Evolutionary conservation across 768 basidiomycete genomes (phyloP), one percentile per base, ranked within the genome.

Genomic region (Glaciozyma antarctica): DNA sequence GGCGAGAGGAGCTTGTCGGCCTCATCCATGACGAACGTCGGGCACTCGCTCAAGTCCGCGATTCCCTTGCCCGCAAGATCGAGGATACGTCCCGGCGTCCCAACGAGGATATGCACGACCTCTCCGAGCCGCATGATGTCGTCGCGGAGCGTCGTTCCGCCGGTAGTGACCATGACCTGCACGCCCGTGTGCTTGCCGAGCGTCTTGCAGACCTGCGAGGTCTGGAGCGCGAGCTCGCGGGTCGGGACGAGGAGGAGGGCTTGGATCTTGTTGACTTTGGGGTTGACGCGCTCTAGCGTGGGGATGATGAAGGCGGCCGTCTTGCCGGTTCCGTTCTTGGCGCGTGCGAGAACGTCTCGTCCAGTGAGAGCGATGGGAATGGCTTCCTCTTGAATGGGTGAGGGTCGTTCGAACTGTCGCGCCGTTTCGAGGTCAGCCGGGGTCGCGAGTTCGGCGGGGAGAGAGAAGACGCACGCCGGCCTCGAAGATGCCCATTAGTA

Each of bases 221-320:
- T 99, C 79, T 98, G 94, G 55, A 99, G 82, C 12, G 94, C 95
- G 45, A 99, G 85, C 80, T 99, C 94, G 71, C 94, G 88, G n/a
- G 94, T 99, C 47, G 94, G 94, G 54, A 98, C 94, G 69, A 99
- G 88, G 66, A 99, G 83, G 65, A 97, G 83, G 5, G 92, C 91
- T 79, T 99, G 94, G 71, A 99, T 93, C 81, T 94, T 92, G 76
- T 81, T 80, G 78, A 84, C 86, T 64, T 77, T 80, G 69, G 88
- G 77, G 79, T 95, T 91, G 77, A 98, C 80, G 77, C 92, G 89
- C 76, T 95, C 90, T 60, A 99, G 84, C 54, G 92, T 84, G 47
- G 95, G 94, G 77, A 99, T 98, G 79, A 94, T 90, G 82, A 98
- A 99, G 28, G 94, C 95, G 47, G 93, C 94, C 28, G 94, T 99